Conservation (phyloP, 2,329 filamentous ascomycete genomes). For the Fulvia fulva region DNA sequence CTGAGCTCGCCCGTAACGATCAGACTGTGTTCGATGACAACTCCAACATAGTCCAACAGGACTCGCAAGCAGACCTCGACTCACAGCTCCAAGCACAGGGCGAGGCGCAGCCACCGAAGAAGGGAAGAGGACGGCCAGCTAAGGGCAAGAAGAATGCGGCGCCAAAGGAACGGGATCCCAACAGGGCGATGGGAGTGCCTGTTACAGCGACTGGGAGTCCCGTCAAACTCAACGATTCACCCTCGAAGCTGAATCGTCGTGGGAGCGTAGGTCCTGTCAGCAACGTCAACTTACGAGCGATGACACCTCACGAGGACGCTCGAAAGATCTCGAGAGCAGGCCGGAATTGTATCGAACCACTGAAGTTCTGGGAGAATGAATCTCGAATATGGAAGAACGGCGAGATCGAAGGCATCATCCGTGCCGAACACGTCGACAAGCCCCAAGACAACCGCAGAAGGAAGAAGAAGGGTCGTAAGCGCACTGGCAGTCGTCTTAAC, state of each 20-base stretch:
- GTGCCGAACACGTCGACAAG: constrained; percentile 59
- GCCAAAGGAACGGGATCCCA: constrained; percentile 22
- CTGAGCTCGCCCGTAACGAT: constrained; percentile 11
- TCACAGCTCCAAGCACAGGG: constrained; percentile 13
- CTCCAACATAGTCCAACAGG: constrained; percentile 9
- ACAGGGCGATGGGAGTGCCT: constrained; percentile 9
- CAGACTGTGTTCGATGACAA: constrained; percentile 13
- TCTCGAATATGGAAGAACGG: constrained; percentile 65
- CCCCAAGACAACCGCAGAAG: constrained; percentile 24
- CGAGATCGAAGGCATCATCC: constrained; percentile 72
- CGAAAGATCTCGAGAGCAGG: constrained; percentile 69
- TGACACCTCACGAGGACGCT: constrained; percentile 45
- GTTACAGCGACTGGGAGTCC: constrained; percentile 20
- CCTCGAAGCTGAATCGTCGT: constrained; percentile 17
- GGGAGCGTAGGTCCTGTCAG: constrained; percentile 31
- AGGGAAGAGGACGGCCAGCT: constrained; percentile 7
- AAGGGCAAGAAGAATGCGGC: constrained; percentile 19
- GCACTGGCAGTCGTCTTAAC: constrained; percentile 33
- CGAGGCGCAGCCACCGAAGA: constrained; percentile 10
- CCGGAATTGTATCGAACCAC: constrained; percentile 69
- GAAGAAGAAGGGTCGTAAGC: constrained; percentile 35
- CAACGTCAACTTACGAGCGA: constrained; percentile 35
- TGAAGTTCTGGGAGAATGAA: constrained; percentile 86
- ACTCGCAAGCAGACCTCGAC: constrained; percentile 13
- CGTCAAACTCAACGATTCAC: constrained; percentile 19